A percentile compares a stretch with the other conserved stretches of the same genome.
Evolutionary conservation across 75 land plant species (phyloP).

Genomic region (Sequoia sempervirens): DNA sequence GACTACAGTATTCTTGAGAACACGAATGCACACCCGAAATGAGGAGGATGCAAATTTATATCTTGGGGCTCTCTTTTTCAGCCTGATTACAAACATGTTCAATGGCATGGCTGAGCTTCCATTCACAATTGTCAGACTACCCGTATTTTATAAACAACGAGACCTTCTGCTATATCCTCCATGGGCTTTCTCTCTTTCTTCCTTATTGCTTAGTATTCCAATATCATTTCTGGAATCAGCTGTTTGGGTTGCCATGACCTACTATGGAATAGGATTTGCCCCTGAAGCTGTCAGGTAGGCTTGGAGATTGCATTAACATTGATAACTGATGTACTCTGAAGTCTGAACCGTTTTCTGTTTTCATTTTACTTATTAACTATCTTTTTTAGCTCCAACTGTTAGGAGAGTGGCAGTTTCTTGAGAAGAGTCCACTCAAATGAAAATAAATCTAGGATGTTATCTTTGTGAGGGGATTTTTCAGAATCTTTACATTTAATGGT

Average conservation of each 20-base stretch:
- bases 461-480: background rate
- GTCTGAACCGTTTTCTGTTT: background rate
- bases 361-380: background rate
- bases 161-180: slow-evolving; percentile 20
- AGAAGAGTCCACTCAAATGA: too few relatives aligned
- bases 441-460: background rate
- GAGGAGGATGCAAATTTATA: slow-evolving; percentile 13
- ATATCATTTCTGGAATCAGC: slow-evolving; percentile 25
- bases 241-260: slow-evolving; percentile 20
- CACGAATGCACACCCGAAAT: slow-evolving; percentile 17
- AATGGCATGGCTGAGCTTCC: slow-evolving; percentile 24
- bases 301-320: background rate
- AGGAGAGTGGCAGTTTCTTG: too few relatives aligned
- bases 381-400: background rate
- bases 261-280: slow-evolving; percentile 33
- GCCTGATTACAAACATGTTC: slow-evolving; percentile 22
- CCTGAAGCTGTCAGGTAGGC: slow-evolving; percentile 22
- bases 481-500: background rate
- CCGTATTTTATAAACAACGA: slow-evolving; percentile 24
- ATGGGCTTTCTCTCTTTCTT: slow-evolving; percentile 29
- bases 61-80: slow-evolving; percentile 22
- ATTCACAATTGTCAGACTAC: slow-evolving; percentile 28
- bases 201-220: slow-evolving; percentile 19
- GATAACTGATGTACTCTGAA: background rate
- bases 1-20: slow-evolving; percentile 21